phyloP scores from a whole-genome alignment of 805 yeast species.

The Metschnikowia koreensis region DNA sequence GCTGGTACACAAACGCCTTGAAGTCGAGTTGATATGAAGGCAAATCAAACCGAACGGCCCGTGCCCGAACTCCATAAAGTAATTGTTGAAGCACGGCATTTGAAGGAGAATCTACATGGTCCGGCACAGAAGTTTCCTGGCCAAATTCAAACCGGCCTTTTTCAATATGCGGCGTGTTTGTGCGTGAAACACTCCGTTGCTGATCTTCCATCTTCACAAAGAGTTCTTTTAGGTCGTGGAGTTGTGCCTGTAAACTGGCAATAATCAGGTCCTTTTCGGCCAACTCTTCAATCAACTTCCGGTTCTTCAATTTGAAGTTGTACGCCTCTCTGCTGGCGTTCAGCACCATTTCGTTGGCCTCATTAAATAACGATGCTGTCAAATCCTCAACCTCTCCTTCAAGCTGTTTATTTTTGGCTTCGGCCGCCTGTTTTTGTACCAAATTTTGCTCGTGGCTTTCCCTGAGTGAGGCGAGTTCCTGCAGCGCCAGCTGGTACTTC shows the following conservation, averaged over 20 bases:
- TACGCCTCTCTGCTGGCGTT: conserved; percentile 70
- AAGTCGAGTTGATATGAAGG: conserved; percentile 43
- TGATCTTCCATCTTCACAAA: conserved; percentile 54
- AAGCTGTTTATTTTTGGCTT: conserved; percentile 56
- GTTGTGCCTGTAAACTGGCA: conserved; percentile 62
- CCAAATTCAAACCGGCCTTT: background rate
- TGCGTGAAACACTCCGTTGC: conserved; percentile 17
- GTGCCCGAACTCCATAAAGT: conserved; percentile 34
- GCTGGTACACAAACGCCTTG: conserved; percentile 35
- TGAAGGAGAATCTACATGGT: conserved; percentile 4
- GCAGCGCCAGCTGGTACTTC: conserved; percentile 27
- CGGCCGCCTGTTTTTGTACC: conserved; percentile 46
- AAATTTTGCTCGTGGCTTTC: conserved; percentile 24
- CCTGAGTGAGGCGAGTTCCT: conserved; percentile 29
- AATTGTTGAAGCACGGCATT: conserved; percentile 20
- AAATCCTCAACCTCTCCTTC: conserved; percentile 78
- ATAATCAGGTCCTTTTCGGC: conserved; percentile 69
- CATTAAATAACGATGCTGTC: conserved; percentile 72
- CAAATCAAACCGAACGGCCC: conserved; percentile 46
- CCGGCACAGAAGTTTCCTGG: background rate
- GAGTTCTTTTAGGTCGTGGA: conserved; percentile 60
- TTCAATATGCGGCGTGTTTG: conserved; percentile 18
- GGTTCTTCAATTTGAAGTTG: conserved; percentile 57
- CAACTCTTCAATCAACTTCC: conserved; percentile 49
- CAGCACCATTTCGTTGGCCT: conserved; percentile 83